Evolutionary conservation across 2,329 filamentous ascomycete species (phyloP).

Genomic region (Teratosphaeria zuluensis): DNA sequence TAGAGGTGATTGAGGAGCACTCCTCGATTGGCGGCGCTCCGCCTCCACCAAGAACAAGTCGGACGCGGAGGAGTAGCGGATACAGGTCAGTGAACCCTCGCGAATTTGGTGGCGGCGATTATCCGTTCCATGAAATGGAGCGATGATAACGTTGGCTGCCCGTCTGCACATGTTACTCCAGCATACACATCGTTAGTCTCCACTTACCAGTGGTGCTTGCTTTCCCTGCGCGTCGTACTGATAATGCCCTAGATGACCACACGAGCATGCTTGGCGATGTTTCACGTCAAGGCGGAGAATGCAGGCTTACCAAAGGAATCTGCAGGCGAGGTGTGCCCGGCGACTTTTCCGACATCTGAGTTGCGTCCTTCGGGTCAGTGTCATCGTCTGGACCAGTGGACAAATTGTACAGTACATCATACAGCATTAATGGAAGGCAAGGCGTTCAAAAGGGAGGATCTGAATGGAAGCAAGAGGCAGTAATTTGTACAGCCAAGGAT

Average conservation of each 20-base stretch:
- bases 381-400: not conserved
- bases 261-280: slow-evolving; percentile 1
- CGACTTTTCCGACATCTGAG: slow-evolving; percentile 13
- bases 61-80: slow-evolving; percentile 29
- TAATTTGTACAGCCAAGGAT: not conserved
- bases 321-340: slow-evolving; percentile 10
- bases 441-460: not conserved
- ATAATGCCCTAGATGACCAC: slow-evolving; percentile 1
- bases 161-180: not conserved
- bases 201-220: not conserved
- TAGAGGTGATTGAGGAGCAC: slow-evolving; percentile 49
- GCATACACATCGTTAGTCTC: not conserved
- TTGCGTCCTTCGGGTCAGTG: not conserved
- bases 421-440: not conserved
- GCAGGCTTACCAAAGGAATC: slow-evolving; percentile 6
- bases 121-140: slow-evolving; percentile 7
- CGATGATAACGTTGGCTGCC: not conserved
- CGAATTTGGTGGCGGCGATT: slow-evolving; percentile 28
- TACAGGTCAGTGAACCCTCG: slow-evolving; percentile 42
- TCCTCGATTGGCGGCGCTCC: slow-evolving; percentile 31
- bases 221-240: not conserved
- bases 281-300: slow-evolving; percentile 2
- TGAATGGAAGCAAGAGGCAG: not conserved
- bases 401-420: slow-evolving; percentile 3
- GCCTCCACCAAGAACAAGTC: slow-evolving; percentile 28